phyloP scores from a whole-genome alignment of 306 rosid species.

The Glycine latifolia region DNA sequence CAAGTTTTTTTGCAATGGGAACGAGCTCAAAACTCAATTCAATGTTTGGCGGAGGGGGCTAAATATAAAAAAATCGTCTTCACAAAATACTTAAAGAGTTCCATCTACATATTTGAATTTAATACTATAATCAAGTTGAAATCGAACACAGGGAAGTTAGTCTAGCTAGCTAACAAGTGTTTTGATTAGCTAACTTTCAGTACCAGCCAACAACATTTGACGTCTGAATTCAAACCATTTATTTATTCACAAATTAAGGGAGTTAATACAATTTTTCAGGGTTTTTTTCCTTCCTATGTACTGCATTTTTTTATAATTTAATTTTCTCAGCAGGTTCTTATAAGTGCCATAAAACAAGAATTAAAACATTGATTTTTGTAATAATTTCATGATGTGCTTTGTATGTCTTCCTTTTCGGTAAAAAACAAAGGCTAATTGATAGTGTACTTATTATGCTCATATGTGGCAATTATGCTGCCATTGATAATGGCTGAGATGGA shows the following conservation, averaged over 20 bases:
- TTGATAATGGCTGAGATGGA: slow-evolving; percentile 55
- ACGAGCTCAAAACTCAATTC: slow-evolving; percentile 17
- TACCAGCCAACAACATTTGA: not conserved
- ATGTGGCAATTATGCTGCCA: slow-evolving; percentile 55
- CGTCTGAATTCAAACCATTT: slow-evolving; percentile 6
- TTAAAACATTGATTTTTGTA: slow-evolving; percentile 19
- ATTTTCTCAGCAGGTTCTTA: not conserved
- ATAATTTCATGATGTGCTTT: slow-evolving; percentile 42
- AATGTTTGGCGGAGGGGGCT: not conserved
- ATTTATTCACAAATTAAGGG: slow-evolving; percentile 4
- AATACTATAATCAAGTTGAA: slow-evolving; percentile 22
- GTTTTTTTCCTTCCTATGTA: not conserved
- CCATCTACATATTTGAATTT: not conserved
- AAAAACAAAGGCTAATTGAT: slow-evolving; percentile 49
- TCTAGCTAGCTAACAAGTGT: not conserved
- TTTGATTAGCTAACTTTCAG: not conserved
- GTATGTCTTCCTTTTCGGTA: slow-evolving; percentile 39
- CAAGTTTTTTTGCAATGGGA: not conserved
- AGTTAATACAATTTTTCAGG: not conserved
- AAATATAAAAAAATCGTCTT: not conserved
- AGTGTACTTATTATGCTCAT: slow-evolving; percentile 53
- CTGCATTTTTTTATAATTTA: not conserved
- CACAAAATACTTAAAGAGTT: not conserved
- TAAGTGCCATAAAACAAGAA: slow-evolving; percentile 7
- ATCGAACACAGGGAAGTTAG: not conserved